Evolutionary conservation across 768 basidiomycete genomes (phyloP).

Genomic region (Thelephora aurantiotincta): DNA sequence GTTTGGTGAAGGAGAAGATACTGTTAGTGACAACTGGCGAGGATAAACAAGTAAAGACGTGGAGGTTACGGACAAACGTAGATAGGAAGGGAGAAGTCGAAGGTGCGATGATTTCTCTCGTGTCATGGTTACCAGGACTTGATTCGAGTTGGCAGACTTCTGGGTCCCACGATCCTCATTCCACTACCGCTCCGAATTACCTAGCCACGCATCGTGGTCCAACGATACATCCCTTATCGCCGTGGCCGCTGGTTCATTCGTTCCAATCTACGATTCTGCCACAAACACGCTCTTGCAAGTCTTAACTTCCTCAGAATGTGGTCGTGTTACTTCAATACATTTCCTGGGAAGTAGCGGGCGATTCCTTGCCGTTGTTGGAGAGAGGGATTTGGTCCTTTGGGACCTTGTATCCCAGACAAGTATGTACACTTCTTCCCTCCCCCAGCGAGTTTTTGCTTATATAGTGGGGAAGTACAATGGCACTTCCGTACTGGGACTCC

Average conservation of each 20-base stretch:
- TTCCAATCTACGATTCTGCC: constrained; percentile 63
- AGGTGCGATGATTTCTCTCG: constrained; percentile 20
- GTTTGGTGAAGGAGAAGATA: constrained; percentile 14
- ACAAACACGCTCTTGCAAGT: constrained; percentile 46
- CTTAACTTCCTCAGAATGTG: constrained; percentile 42
- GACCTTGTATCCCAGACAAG: constrained; percentile 52
- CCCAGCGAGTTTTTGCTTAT: constrained; percentile 2
- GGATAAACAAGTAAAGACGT: constrained; percentile 69
- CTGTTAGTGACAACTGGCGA: constrained; percentile 61
- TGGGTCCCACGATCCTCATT: constrained; percentile 76
- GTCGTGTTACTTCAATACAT: constrained; percentile 26
- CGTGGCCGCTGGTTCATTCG: constrained; percentile 47
- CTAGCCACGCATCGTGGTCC: constrained; percentile 63
- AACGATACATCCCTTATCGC: constrained; percentile 78
- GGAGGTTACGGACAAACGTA: constrained; percentile 44
- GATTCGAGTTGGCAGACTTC: constrained; percentile 29
- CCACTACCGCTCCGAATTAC: constrained; percentile 50
- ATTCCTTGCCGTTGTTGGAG: constrained; percentile 44
- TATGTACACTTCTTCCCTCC: constrained; percentile 20
- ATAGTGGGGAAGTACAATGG: constrained; percentile 41
- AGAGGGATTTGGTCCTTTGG: constrained; percentile 48
- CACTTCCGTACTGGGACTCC: constrained; percentile 23
- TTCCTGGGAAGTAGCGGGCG: constrained; percentile 68
- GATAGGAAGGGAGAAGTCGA: constrained; percentile 34
- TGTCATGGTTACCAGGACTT: neutral